These are phyloP conservation scores for Picea engelmannii DNA, from an alignment of 83 land plant genomes.

Conservation along the genomic window DNA sequence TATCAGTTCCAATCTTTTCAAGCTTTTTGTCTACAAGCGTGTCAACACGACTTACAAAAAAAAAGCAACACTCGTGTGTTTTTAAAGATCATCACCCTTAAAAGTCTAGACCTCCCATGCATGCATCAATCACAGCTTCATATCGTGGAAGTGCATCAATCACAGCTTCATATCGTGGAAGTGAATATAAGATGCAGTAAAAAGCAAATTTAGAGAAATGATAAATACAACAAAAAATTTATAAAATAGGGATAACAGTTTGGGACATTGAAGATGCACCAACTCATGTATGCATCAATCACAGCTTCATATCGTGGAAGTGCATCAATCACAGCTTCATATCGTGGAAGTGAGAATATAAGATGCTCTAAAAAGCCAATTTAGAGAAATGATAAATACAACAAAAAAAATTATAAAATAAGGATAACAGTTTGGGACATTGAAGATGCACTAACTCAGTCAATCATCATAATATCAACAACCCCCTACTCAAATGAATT, in stretches of 20 bases:
- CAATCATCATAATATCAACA: not conserved
- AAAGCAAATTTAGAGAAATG: not conserved
- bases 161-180: too few relatives aligned
- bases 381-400: not conserved
- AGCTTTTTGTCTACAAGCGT: slow-evolving; percentile 86
- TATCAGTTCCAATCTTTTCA: slow-evolving; percentile 89
- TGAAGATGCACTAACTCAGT: not conserved
- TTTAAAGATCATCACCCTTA: slow-evolving; percentile 91
- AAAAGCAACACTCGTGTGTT: slow-evolving; percentile 92
- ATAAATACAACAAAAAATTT: too few relatives aligned
- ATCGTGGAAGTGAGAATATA: slow-evolving; percentile 92
- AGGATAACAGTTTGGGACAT: not conserved
- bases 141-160: too few relatives aligned
- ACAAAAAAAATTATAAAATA: too few relatives aligned
- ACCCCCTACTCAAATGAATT: not conserved
- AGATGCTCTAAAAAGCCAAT: slow-evolving; percentile 37
- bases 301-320: too few relatives aligned
- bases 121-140: too few relatives aligned
- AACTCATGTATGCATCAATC: slow-evolving; percentile 23
- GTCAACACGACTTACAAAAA: slow-evolving; percentile 33
- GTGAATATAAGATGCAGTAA: slow-evolving; percentile 78
- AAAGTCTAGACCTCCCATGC: slow-evolving; percentile 8
- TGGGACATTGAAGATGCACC: not conserved
- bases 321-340: too few relatives aligned
- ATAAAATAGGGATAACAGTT: too few relatives aligned